Evolutionary conservation across 768 basidiomycete genomes (phyloP), one percentile per base, ranked within the genome.

Genomic region (Boletus bicolor): DNA sequence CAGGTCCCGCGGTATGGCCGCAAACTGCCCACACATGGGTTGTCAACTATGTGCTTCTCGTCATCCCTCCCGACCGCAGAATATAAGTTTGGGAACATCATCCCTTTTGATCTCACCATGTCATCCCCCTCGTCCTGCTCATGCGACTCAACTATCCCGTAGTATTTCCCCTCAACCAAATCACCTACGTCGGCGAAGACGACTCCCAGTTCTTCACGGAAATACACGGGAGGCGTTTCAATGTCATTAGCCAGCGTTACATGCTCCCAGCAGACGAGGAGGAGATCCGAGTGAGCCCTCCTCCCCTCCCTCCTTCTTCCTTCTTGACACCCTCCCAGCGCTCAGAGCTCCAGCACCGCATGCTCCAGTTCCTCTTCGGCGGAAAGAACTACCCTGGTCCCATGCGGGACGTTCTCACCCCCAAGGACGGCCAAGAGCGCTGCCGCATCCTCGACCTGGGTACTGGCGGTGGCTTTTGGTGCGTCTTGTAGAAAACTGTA

Each of bases 371-470:
- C 63, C 77, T 89, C 17, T 81, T 86, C 53, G 73, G 71, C 24
- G 84, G 85, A 48, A 80, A 77, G 64, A 85, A 82, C 64, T 86
- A 86, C 61, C 73, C 86, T 19, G 87, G 87, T 6, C 87, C 87
- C 26, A 77, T 87, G 5, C 78, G 76, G 49, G 77, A 82, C 49
- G 79, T 77, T 21, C 75, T 89, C 3, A 77, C 56, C 76, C 67
- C 61, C 50, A 69, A 49, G 49, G 68, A 58, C 46, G 72, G 68
- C 4, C 64, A 63, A 8, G 70, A 73, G 28, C 65, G 65, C 34
- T 65, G 67, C 53, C 70, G 69, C 47, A 79, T 88, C 42, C 80
- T 89, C 47, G 86, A 89, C 71, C 73, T 88, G 56, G 86, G 86
- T 17, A 88, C 86, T 2, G 86, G 86, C 24, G 78, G 78, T 4